Evolutionary conservation across 225 moss, liverwort and hornwort genomes (phyloP), one percentile per base, ranked within the genome.

Genomic region (Physcomitrium patens): DNA sequence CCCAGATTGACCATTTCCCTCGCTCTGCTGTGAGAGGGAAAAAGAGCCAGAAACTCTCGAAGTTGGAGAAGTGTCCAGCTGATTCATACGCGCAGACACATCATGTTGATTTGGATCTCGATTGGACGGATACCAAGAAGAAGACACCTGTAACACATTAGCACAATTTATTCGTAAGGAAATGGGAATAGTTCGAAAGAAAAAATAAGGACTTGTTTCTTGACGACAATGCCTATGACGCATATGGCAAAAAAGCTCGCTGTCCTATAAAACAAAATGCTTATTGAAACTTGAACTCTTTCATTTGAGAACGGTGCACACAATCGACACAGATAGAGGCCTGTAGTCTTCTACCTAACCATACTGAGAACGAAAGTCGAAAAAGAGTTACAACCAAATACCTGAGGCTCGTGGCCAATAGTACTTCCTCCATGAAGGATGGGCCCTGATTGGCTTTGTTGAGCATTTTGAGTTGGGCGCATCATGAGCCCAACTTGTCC

Each of bases 401-500:
- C 87, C 78, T 87, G 87, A 11, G 86, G 55, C 49, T 90, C 92
- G 53, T 90, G 86, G 19, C 52, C 79, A 3, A 79, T 79, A 12
- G 85, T 62, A 51, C 63, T 67, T 18, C 84, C 71, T 17, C 73
- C 82, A 67, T 85, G 74, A 57, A 81, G 69, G n/a, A 85, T 73
- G n/a, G 80, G 10, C 20, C 82, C 71, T 45, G 86, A 85, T n/a
- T 68, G 78, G 27, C 50, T 61, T 70, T 89, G 82, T 27, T 74
- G 74, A 1, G 71, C 78, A 77, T 69, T 78, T 61, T 83, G 85
- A 31, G 70, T 85, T 49, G 55, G 75, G 17, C 86, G 89, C 19
- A 85, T 65, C 12, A 86, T 55, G 67, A 70, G 85, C 23, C 82
- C 51, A 58, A 80, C 77, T 70, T 86, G 92, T 48, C 78, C 84